Conservation (phyloP, 2,329 filamentous ascomycete species). For the Elsinoe australis region DNA sequence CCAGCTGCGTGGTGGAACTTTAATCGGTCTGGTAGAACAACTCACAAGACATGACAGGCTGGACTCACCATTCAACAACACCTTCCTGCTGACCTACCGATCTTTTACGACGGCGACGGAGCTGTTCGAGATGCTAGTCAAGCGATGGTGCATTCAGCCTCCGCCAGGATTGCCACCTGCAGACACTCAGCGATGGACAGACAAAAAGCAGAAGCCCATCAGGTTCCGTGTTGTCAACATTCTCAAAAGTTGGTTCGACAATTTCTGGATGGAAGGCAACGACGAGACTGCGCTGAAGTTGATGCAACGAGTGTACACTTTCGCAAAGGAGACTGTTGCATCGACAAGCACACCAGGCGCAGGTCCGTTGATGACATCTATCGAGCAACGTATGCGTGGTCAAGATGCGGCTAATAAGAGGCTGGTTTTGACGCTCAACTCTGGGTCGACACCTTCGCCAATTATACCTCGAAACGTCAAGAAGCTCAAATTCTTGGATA, state of each 20-base stretch:
- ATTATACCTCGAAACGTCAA: conserved; percentile 99
- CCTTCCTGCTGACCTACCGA: conserved; percentile 90
- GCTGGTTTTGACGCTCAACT: conserved; percentile 74
- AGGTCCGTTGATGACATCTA: conserved; percentile 70
- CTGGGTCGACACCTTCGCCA: conserved; percentile 68
- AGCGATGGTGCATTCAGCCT: conserved; percentile 86
- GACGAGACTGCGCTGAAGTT: conserved; percentile 76
- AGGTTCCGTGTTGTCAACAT: conserved; percentile 96
- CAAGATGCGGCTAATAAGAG: conserved; percentile 81
- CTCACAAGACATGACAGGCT: conserved; percentile 92
- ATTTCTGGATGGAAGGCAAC: conserved; percentile 96
- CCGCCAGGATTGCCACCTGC: conserved; percentile 67
- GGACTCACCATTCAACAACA: conserved; percentile 93
- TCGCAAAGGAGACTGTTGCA: conserved; percentile 85
- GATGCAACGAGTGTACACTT: conserved; percentile 80
- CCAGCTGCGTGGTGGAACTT: conserved; percentile 77
- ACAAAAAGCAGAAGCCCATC: conserved; percentile 92
- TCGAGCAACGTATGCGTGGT: conserved; percentile 81
- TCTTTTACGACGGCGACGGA: conserved; percentile 90
- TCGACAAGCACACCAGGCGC: conserved; percentile 89
- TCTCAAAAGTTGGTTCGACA: conserved; percentile 96
- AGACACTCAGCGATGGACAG: conserved; percentile 81
- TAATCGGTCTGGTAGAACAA: conserved; percentile 86
- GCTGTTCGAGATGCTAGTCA: conserved; percentile 85
- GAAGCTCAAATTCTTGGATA: conserved; percentile 96